Conservation (phyloP, 176 grass and related monocot species). For the Raddia distichophylla region DNA sequence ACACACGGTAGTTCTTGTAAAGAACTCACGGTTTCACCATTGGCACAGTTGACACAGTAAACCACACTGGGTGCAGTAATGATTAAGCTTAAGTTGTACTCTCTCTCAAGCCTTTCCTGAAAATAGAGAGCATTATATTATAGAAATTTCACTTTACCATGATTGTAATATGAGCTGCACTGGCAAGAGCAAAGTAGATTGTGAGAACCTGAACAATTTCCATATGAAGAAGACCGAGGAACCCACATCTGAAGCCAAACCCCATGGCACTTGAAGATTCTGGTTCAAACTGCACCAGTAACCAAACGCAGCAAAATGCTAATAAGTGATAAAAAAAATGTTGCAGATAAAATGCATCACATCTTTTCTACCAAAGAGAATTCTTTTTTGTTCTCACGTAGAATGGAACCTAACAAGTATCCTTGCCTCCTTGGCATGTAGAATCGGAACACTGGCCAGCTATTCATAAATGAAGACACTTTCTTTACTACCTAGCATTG, state of each 20-base stretch:
- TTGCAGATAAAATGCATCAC: background rate
- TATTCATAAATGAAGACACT: slow-evolving; percentile 22
- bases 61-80: slow-evolving; percentile 98
- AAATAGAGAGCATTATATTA: slow-evolving; percentile 43
- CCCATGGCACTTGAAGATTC: slow-evolving; percentile 98
- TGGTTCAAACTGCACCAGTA: slow-evolving; percentile 77
- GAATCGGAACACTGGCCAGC: slow-evolving; percentile 11
- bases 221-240: slow-evolving; percentile 97
- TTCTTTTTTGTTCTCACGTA: background rate
- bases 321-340: slow-evolving; percentile 17
- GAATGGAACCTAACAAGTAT: background rate
- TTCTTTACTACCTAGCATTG: background rate
- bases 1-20: slow-evolving; percentile 14
- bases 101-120: slow-evolving; percentile 99
- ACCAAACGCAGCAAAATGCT: slow-evolving; percentile 5
- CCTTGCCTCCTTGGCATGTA: background rate
- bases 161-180: slow-evolving; percentile 41
- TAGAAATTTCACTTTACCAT: slow-evolving; percentile 31
- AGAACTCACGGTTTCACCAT: slow-evolving; percentile 79
- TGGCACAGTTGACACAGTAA: slow-evolving; percentile 74
- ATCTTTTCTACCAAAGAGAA: background rate
- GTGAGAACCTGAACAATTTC: slow-evolving; percentile 95
- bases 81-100: slow-evolving; percentile 96
- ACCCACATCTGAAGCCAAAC: slow-evolving; percentile 96
- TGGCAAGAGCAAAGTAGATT: slow-evolving; percentile 30